Base-by-base conservation (phyloP, 2,329 filamentous ascomycete genomes). In the Byssoonygena ceratinophila region DNA sequence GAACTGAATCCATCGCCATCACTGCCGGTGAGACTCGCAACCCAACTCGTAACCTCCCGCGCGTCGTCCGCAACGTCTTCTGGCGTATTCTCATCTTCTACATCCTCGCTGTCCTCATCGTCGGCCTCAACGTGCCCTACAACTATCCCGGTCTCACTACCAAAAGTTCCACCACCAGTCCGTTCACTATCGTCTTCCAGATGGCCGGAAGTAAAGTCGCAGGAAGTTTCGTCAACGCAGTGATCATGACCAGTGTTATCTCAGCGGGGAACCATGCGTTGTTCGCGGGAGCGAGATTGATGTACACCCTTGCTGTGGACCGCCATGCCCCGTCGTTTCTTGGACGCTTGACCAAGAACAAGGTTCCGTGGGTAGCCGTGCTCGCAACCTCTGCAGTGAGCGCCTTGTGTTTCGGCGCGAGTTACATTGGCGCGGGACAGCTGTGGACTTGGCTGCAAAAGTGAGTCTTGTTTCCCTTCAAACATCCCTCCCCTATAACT, bases 391-490 rank as follows among this genome's bases (percentile, higher is more conserved):
- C 76, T 0, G 59, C 75, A 0, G 72, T 79, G 29, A 74, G 75
- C 18, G 78, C 77, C 0, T 70, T 83, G 0, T 83, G 80, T 59
- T 84, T 84, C 52, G 81, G 79, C 1, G 79, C 80, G 0, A 81
- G 77, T 59, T 83, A 81, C 56, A 82, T 84, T 50, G 79, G 80
- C 0, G 80, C 81, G 0, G 81, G 81, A 0, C 74, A 83, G 58
- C 66, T 84, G 3, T 84, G 81, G 81, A 76, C 73, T 0, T 84
- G 81, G 81, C 66, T 84, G 16, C 81, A 84, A 61, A 83, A 83
- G 75, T 77, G 65, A 60, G 69, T 63, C 4, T 23, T 16, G n/a
- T 34, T 12, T 34, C 32, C 25, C 20, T 12, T 12, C 14, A 11
- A 36, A 12, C 14, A 36, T 36, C 32, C n/a, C n/a, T n/a, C n/a